Percentiles rank a stretch among this genome's conserved stretches.
Conservation (phyloP, 495 filamentous ascomycete species). For the Aspergillus avenaceus region DNA sequence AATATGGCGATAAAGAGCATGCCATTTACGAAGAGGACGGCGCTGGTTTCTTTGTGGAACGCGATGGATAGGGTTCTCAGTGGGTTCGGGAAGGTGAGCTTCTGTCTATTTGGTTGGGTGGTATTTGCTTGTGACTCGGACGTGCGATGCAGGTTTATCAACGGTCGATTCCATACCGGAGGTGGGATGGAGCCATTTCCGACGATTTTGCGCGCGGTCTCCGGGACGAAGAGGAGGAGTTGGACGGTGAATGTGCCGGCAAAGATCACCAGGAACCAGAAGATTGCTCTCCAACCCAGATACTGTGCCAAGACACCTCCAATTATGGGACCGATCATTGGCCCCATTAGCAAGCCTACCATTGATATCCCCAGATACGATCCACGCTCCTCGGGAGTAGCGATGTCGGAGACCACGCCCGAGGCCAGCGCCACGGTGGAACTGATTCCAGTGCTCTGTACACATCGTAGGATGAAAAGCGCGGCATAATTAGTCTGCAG, state of each 20-base stretch:
- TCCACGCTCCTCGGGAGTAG: slow-evolving; percentile 43
- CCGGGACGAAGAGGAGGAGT: slow-evolving; percentile 34
- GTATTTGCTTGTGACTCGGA: background rate
- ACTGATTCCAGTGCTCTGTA: slow-evolving; percentile 49
- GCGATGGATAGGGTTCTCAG: slow-evolving; percentile 62
- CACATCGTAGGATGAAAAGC: slow-evolving; percentile 41
- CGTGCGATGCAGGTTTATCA: background rate
- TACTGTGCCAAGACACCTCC: slow-evolving; percentile 61
- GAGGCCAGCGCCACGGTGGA: slow-evolving; percentile 44
- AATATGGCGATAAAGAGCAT: slow-evolving; percentile 45
- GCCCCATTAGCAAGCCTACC: slow-evolving; percentile 30
- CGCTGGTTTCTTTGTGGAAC: slow-evolving; percentile 46
- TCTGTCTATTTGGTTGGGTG: slow-evolving; percentile 8
- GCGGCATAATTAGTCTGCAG: slow-evolving; percentile 40
- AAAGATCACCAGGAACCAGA: slow-evolving; percentile 68
- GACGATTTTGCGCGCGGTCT: slow-evolving; percentile 40
- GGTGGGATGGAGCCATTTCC: slow-evolving; percentile 33
- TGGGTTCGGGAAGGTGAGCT: slow-evolving; percentile 66
- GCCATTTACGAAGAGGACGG: slow-evolving; percentile 40
- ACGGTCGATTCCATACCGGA: slow-evolving; percentile 9
- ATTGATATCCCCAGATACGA: slow-evolving; percentile 41
- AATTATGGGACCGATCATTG: slow-evolving; percentile 54
- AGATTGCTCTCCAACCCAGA: slow-evolving; percentile 67
- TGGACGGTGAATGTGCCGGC: slow-evolving; percentile 32
- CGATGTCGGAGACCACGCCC: slow-evolving; percentile 43